Base-by-base conservation (phyloP, 2,329 filamentous ascomycete species). In the Xylaria hypoxylon region DNA sequence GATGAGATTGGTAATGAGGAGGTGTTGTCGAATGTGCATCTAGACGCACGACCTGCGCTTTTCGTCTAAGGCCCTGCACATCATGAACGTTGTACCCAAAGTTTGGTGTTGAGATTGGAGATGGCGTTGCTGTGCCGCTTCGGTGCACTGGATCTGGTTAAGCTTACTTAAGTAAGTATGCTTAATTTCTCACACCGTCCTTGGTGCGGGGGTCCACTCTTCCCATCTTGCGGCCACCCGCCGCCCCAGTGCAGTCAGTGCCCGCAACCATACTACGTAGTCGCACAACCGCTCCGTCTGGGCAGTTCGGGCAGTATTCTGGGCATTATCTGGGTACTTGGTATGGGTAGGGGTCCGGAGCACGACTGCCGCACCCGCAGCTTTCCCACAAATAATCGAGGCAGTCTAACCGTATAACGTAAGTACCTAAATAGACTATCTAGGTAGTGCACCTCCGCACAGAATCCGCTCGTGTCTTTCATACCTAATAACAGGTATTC, bases 11-110 rank as follows among this genome's bases (percentile, higher is more conserved):
- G 53, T 26, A 42, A 17, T 3, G 3, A 17, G 13, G 13, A 57
- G 24, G 17, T 22, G 15, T 22, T 28, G 24, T 47, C 15, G 11
- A 19, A 15, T 17, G 45, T 2, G 22, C 19, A 65, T 28, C 19
- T 13, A 24, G 31, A 35, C 26, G 13, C 13, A 22, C 8, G 38
- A 4, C 33, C 55, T 51, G 64, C 53, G 24, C 31, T 33, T 62
- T 42, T 44, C 64, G 59, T 66, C 55, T 66, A 59, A 51, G 7
- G 57, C 22, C 22, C 45, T 40, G 58, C 38, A 62, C 33, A 60
- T 35, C 13, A 51, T 50, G 24, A 28, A 35, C 26, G 28, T 17
- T n/a, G 22, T 28, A 47, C 38, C 28, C 24, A 42, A 19, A 22
- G 6, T 48, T 38, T 35, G 19, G 42, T 19, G 17, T 33, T 19